Conservation (phyloP, 2,329 filamentous ascomycete species). For the Sporothrix pallida region DNA sequence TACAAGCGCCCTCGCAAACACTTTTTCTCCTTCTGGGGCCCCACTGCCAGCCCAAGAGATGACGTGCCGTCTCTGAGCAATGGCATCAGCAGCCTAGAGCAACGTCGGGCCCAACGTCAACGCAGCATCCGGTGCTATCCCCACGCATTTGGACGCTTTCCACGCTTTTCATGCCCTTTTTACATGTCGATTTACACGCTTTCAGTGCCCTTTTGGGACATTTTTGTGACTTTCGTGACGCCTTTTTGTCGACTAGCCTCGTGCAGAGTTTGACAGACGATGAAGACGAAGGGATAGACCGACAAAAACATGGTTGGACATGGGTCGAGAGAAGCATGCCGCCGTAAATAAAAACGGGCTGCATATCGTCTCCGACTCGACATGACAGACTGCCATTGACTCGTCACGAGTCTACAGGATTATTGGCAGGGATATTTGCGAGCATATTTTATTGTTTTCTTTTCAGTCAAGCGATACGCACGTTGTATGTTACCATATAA, state of each 20-base stretch:
- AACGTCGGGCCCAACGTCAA: neutral
- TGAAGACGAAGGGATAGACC: neutral
- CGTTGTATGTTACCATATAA: neutral
- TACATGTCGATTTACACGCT: neutral
- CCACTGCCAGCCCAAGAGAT: neutral
- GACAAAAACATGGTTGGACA: neutral
- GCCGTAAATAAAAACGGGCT: conserved; percentile 22
- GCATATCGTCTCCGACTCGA: conserved; percentile 10
- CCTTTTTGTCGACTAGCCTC: neutral
- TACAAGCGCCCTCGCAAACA: no score
- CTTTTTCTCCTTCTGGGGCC: no score
- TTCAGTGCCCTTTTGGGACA: neutral
- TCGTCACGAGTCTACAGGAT: no score
- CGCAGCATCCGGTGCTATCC: neutral
- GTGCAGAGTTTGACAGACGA: conserved; percentile 8
- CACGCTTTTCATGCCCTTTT: neutral
- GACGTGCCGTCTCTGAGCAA: conserved; percentile 14
- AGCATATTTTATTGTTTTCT: no score
- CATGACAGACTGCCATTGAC: neutral
- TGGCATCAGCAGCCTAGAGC: conserved; percentile 25
- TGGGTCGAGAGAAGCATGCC: no score
- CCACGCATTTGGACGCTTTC: neutral
- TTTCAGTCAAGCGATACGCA: conserved; percentile 13
- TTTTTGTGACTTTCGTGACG: neutral
- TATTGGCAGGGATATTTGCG: no score